phyloP scores from a whole-genome alignment of 1,139 yeast genomes.

The Debaryomyces coudertii region DNA sequence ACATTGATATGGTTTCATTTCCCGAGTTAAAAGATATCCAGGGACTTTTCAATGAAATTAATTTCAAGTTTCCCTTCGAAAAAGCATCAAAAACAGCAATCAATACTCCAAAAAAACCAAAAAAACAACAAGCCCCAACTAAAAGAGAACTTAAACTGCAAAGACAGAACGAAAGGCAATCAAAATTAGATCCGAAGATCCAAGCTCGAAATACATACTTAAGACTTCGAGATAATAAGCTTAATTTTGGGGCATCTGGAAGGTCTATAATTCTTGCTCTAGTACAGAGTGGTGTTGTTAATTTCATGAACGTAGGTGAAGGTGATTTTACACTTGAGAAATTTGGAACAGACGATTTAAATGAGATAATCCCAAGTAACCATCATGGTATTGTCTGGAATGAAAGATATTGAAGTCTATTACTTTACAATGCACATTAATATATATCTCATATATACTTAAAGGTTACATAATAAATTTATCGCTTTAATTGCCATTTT shows the following conservation, averaged over 20 bases:
- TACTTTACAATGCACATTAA: background rate
- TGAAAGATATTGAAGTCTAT: slow-evolving; percentile 10
- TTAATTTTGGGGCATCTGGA: slow-evolving; percentile 46
- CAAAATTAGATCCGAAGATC: slow-evolving; percentile 28
- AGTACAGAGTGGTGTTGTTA: slow-evolving; percentile 72
- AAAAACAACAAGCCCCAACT: slow-evolving; percentile 17
- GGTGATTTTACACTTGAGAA: slow-evolving; percentile 56
- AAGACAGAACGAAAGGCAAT: slow-evolving; percentile 29
- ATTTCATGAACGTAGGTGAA: slow-evolving; percentile 62
- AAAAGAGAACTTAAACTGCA: slow-evolving; percentile 26
- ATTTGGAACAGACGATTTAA: slow-evolving; percentile 14
- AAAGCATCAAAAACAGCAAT: slow-evolving; percentile 9
- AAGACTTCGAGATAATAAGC: slow-evolving; percentile 29
- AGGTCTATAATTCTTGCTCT: slow-evolving; percentile 62
- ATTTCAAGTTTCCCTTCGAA: slow-evolving; percentile 17
- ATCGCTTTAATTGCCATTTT: slow-evolving; percentile 6
- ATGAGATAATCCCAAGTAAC: slow-evolving; percentile 17
- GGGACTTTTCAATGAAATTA: slow-evolving; percentile 28
- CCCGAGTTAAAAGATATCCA: slow-evolving; percentile 53
- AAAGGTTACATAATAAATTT: background rate
- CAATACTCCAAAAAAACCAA: slow-evolving; percentile 18
- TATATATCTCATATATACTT: no score
- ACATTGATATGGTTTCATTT: slow-evolving; percentile 51
- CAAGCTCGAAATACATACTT: slow-evolving; percentile 31
- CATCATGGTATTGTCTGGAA: slow-evolving; percentile 25